A percentile compares a stretch with the other conserved stretches of the same genome.
Conservation (phyloP, 2,329 filamentous ascomycete species). For the Leptographium galeiforme region DNA sequence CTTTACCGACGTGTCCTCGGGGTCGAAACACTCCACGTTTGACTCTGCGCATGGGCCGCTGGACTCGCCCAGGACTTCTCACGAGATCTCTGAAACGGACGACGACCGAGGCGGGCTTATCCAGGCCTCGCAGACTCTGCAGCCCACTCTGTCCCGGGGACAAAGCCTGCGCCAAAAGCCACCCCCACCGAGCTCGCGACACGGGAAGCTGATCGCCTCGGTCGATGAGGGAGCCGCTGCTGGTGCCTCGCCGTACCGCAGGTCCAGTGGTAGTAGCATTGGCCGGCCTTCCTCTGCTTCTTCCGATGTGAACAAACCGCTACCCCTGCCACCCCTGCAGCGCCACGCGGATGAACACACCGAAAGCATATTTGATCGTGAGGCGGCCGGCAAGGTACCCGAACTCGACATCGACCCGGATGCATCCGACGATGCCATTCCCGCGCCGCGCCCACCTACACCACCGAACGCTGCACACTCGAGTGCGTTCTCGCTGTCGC, state of each 20-base stretch:
- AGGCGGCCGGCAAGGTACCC: slow-evolving; percentile 37
- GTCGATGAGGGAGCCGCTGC: slow-evolving; percentile 17
- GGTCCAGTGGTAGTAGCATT: neutral
- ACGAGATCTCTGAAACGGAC: slow-evolving; percentile 41
- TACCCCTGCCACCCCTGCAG: slow-evolving; percentile 39
- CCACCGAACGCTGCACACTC: slow-evolving; percentile 23
- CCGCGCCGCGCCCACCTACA: slow-evolving; percentile 23
- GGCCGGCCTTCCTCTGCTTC: slow-evolving; percentile 22
- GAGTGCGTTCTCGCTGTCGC: slow-evolving; percentile 10
- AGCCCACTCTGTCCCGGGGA: slow-evolving; percentile 3
- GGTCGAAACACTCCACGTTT: slow-evolving; percentile 45
- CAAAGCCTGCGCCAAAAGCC: slow-evolving; percentile 39
- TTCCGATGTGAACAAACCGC: slow-evolving; percentile 47
- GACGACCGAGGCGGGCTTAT: slow-evolving; percentile 27
- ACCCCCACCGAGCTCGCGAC: slow-evolving; percentile 62
- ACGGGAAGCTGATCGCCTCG: slow-evolving; percentile 58
- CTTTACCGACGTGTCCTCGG: slow-evolving; percentile 43
- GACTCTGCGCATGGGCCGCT: slow-evolving; percentile 22
- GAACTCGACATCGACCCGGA: slow-evolving; percentile 22
- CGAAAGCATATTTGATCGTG: slow-evolving; percentile 40
- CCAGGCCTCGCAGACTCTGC: neutral
- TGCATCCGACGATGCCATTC: slow-evolving; percentile 15
- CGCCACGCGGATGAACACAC: slow-evolving; percentile 31
- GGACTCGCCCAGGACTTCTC: slow-evolving; percentile 44
- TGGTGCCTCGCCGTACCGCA: slow-evolving; percentile 9